Evolutionary conservation across 164 flowering plant genomes (phyloP).

Genomic region (Vitis amurensis): DNA sequence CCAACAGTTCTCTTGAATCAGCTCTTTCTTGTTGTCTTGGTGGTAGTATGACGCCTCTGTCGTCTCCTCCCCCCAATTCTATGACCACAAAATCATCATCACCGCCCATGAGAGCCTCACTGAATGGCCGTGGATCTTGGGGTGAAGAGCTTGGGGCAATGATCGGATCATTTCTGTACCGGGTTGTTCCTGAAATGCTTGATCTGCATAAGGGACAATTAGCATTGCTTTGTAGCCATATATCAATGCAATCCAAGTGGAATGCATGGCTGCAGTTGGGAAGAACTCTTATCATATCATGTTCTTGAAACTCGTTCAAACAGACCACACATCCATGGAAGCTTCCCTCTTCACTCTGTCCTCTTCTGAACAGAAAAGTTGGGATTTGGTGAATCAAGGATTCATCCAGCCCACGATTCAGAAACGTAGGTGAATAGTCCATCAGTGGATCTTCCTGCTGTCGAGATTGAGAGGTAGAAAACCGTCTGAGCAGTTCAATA

Average conservation of each 20-base stretch:
- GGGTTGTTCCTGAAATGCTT: slow-evolving; percentile 33
- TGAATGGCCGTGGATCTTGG: slow-evolving; percentile 27
- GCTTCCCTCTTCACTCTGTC: slow-evolving; percentile 10
- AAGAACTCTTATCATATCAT: slow-evolving; percentile 36
- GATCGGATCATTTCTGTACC: slow-evolving; percentile 27
- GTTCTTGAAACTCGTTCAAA: slow-evolving; percentile 41
- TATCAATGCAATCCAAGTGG: slow-evolving; percentile 45
- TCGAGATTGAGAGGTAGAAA: slow-evolving; percentile 15
- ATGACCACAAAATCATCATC: slow-evolving; percentile 45
- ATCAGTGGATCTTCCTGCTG: slow-evolving; percentile 26
- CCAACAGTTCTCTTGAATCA: slow-evolving; percentile 2
- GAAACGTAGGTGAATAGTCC: slow-evolving; percentile 28
- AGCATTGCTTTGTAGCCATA: slow-evolving; percentile 42
- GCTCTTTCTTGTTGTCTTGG: slow-evolving; percentile 10
- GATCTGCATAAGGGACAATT: slow-evolving; percentile 48
- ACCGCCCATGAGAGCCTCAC: slow-evolving; percentile 17
- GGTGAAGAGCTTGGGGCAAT: slow-evolving; percentile 57
- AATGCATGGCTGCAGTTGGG: slow-evolving; percentile 44
- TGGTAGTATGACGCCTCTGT: not conserved
- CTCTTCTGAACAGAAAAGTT: slow-evolving; percentile 25
- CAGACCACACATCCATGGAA: slow-evolving; percentile 36
- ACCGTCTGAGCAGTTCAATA: slow-evolving; percentile 14
- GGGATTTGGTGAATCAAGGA: slow-evolving; percentile 33
- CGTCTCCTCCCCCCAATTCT: slow-evolving; percentile 26
- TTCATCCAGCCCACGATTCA: slow-evolving; percentile 34